Percentiles rank a stretch among this genome's conserved stretches.
phyloP scores from a whole-genome alignment of 2,329 filamentous ascomycete species.

The Emydomyces testavorans region DNA sequence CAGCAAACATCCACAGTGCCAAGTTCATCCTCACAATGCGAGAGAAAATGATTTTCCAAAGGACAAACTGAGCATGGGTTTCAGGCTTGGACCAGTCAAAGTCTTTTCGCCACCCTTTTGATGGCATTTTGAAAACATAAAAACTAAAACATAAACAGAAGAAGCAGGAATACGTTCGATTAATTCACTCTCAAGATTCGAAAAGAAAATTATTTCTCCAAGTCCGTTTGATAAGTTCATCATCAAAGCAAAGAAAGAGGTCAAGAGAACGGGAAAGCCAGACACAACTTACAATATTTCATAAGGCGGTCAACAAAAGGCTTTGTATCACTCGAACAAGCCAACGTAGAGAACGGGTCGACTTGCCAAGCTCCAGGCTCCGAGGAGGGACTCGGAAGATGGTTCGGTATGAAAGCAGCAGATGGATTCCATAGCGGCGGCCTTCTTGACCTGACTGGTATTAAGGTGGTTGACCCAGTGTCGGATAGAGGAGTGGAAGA shows the following conservation, averaged over 20 bases:
- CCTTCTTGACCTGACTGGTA: neutral
- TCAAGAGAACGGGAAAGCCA: neutral
- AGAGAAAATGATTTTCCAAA: too few relatives aligned
- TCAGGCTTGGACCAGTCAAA: too few relatives aligned
- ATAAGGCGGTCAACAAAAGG: neutral
- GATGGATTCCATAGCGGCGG: slow-evolving; percentile 9
- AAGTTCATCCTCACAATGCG: neutral
- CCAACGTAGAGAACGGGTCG: slow-evolving; percentile 10
- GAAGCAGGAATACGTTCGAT: too few relatives aligned
- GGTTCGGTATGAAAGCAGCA: neutral
- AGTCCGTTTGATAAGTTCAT: too few relatives aligned
- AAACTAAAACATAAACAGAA: too few relatives aligned
- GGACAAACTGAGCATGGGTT: too few relatives aligned
- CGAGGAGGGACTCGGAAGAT: neutral
- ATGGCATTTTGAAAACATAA: too few relatives aligned
- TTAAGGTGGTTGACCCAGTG: neutral
- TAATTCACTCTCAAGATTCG: too few relatives aligned
- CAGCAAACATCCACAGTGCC: neutral
- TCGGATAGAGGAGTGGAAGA: neutral
- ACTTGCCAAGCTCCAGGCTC: neutral
- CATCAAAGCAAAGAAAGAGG: neutral
- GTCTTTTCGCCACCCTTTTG: too few relatives aligned
- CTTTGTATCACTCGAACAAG: slow-evolving; percentile 4
- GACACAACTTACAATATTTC: slow-evolving; percentile 8
- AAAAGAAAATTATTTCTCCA: too few relatives aligned